These are phyloP conservation scores for Sutorius eximius DNA, from an alignment of 1,284 basidiomycete species.

Conservation along the genomic window DNA sequence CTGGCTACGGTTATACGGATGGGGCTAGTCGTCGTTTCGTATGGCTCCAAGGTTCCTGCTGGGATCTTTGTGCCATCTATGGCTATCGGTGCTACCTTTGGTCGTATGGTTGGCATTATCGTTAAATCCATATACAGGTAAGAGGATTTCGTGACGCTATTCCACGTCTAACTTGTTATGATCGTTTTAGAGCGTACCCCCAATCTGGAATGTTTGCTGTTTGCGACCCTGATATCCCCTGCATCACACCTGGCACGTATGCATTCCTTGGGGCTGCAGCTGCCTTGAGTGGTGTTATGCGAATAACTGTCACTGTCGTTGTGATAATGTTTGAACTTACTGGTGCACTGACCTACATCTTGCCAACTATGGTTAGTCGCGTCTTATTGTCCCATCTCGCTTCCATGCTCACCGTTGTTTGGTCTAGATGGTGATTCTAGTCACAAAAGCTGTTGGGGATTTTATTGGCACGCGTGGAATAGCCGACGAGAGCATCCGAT, in stretches of 20 bases:
- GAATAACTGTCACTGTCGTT: conserved; percentile 96
- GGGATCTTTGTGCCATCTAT: conserved; percentile 98
- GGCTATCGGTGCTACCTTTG: conserved; percentile 96
- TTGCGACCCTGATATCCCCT: conserved; percentile 90
- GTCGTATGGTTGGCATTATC: conserved; percentile 92
- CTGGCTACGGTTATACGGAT: conserved; percentile 90
- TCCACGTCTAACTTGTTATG: neutral
- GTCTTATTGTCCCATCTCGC: neutral
- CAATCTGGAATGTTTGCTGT: conserved; percentile 85
- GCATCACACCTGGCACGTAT: conserved; percentile 98
- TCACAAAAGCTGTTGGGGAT: conserved; percentile 98
- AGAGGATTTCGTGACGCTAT: conserved; percentile 24
- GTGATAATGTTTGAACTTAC: conserved; percentile 99
- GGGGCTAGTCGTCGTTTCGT: conserved; percentile 87
- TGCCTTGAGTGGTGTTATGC: conserved; percentile 93
- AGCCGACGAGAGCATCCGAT: conserved; percentile 95
- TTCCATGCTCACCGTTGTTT: conserved; percentile 2
- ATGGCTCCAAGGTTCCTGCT: conserved; percentile 95
- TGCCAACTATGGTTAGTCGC: conserved; percentile 89
- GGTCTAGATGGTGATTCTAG: conserved; percentile 85
- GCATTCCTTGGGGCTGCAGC: conserved; percentile 94
- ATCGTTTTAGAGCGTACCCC: conserved; percentile 68
- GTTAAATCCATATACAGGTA: conserved; percentile 91
- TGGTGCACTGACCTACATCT: conserved; percentile 94
- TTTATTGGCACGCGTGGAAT: conserved; percentile 91